Conservation (phyloP, 2,329 filamentous ascomycete genomes). For the Seiridium unicorne region DNA sequence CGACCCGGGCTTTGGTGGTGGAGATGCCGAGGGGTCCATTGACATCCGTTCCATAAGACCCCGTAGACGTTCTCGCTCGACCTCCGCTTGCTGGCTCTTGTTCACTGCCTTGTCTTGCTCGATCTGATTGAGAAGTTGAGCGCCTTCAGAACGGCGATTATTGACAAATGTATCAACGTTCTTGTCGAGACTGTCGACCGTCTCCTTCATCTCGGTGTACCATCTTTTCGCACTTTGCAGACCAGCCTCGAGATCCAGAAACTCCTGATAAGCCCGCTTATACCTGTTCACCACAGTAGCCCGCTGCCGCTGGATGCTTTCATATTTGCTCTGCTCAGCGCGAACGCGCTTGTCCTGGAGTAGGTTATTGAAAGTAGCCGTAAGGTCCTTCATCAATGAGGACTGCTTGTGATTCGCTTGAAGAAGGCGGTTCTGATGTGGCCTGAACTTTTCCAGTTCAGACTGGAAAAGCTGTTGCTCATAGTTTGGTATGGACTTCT, state of each 20-base stretch:
- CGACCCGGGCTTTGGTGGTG: constrained; percentile 35
- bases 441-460: constrained; percentile 95
- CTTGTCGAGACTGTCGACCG: constrained; percentile 85
- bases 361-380: constrained; percentile 79
- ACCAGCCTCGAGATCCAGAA: constrained; percentile 83
- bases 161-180: constrained; percentile 97
- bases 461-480: constrained; percentile 91
- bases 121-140: constrained; percentile 84
- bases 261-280: constrained; percentile 88
- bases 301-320: constrained; percentile 79
- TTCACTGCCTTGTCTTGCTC: constrained; percentile 71
- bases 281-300: constrained; percentile 82
- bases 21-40: constrained; percentile 62
- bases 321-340: constrained; percentile 93
- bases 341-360: constrained; percentile 92
- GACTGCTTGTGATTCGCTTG: constrained; percentile 96
- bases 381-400: constrained; percentile 91
- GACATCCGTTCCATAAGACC: constrained; percentile 96
- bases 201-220: constrained; percentile 95
- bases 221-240: constrained; percentile 86
- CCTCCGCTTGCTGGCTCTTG: constrained; percentile 64
- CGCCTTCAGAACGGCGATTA: constrained; percentile 87
- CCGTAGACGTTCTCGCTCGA: constrained; percentile 81
- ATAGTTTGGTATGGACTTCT: constrained; percentile 90
- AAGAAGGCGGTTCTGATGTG: constrained; percentile 85